Evolutionary conservation across 2,329 filamentous ascomycete species (phyloP), one percentile per base, ranked within the genome.

Genomic region (Mycosphaerella sp.): DNA sequence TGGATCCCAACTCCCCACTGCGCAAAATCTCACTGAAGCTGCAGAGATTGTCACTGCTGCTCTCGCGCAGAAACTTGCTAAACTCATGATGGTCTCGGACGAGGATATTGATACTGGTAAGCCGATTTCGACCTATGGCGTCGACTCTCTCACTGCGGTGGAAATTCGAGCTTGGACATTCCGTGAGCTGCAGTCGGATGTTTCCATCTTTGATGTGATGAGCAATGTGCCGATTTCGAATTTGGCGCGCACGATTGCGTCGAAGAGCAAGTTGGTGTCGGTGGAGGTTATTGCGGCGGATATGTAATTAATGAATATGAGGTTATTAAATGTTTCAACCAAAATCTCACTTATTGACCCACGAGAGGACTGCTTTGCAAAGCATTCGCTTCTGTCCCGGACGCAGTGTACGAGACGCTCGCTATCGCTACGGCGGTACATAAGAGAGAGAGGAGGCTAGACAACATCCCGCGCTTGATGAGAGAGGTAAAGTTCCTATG

Each of bases 81-180:
- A 40, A 7, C 21, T 45, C 26, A 48, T 58, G 32, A 44, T 45
- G 48, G 41, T 58, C 14, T 40, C 52, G 23, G 51, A 29, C 7
- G 36, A 23, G 8, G 52, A 55, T 31, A 49, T 58, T 14, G 55
- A 58, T 46, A 21, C 45, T 11, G 45, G 42, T 34, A 43, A 40
- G 40, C 48, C 55, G 11, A 31, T 55, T 21, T 44, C 43, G 17
- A 39, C 51, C 4, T 57, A 59, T 42, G 58, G 58, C 14, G 53
- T 55, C 14, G 53, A 55, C 21, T 51, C 48, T 12, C 53, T 55
- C 4, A 36, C 41, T 10, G 53, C 53, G 1, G 53, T 52, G 7
- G 53, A 55, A 41, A 36, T 55, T 4, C 43, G 53, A 31, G 46
- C 45, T 17, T 45, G 44, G 48, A 51, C 46, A 11, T 45, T 44